Evolutionary conservation across 345 rosid species (phyloP), one percentile per base, ranked within the genome.

Genomic region (Hibiscus trionum): DNA sequence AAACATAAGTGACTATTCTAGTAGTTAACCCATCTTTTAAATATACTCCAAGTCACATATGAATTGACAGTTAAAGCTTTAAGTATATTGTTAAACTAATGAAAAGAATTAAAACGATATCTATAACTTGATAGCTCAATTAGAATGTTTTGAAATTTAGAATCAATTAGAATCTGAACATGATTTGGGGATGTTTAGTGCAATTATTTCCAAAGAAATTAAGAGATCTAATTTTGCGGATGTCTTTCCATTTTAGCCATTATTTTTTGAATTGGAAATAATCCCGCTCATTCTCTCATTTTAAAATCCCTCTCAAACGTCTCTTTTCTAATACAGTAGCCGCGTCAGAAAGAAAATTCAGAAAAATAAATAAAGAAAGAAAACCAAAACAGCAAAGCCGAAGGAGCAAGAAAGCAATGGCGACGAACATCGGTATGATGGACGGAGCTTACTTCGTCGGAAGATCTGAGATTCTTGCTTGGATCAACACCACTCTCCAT

Each of bases 401-500:
- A 67, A 27, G 62, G n/a, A 74, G 21, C 8, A 52, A 61, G 57
- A 26, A 66, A 60, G 71, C 71, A 75, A 86, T 86, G 97, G 95
- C 91, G 31, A 82, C 93, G 73, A 88, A 86, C 65, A 93, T 93
- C 77, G 98, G 98, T 39, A 89, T 87, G 95, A 91, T 96, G 99
- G 99, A 91, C 58, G 52, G 79, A 0, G 98, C 96, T 8, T 96
- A 93, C 60, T 93, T 96, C 81, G 99, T 96, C 3, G 97, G 97
- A 2, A 85, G 99, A 93, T 87, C 97, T 31, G 98, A 93, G 88
- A 96, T 96, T 76, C 96, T 96, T 69, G 73, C 96, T 0, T 96
- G 97, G 99, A 89, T 96, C 77, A 96, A 91, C 84, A 83, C 92
- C 61, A 86, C 92, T 69, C 95, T 93, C 53, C 96, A 86, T 33